These are phyloP conservation scores for Cutaneotrichosporon daszewskae DNA, from an alignment of 1,284 basidiomycete genomes.

Conservation along the genomic window DNA sequence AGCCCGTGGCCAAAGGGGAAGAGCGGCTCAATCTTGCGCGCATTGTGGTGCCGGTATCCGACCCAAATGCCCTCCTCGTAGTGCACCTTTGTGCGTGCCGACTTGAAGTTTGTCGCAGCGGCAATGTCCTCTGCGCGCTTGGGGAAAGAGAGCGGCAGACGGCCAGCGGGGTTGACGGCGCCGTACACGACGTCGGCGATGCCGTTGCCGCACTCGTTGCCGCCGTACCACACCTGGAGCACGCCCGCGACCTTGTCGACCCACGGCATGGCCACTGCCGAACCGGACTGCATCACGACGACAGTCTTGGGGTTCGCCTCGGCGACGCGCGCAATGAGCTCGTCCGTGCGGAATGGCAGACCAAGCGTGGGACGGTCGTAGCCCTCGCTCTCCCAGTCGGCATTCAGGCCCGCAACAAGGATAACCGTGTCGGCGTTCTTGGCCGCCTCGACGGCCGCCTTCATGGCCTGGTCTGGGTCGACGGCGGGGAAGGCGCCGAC, in stretches of 20 bases:
- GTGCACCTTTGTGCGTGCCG: conserved; percentile 60
- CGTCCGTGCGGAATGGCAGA: conserved; percentile 53
- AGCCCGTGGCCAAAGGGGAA: conserved; percentile 78
- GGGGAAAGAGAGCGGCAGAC: conserved; percentile 71
- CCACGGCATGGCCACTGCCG: conserved; percentile 71
- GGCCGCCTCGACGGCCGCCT: conserved; percentile 58
- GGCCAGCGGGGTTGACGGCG: conserved; percentile 67
- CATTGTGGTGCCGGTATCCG: conserved; percentile 73
- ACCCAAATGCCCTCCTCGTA: conserved; percentile 42
- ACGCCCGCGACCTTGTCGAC: conserved; percentile 59
- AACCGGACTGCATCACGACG: conserved; percentile 70
- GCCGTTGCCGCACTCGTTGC: conserved; percentile 72
- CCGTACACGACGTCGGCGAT: conserved; percentile 74
- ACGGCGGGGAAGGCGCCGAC: conserved; percentile 51
- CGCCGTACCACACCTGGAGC: conserved; percentile 74
- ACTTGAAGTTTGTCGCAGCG: conserved; percentile 60
- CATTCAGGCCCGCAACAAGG: conserved; percentile 60
- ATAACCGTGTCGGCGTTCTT: conserved; percentile 57
- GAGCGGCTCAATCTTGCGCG: conserved; percentile 59
- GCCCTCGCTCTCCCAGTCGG: conserved; percentile 48
- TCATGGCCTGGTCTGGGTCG: conserved; percentile 54
- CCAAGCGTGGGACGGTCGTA: conserved; percentile 43
- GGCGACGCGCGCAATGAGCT: conserved; percentile 60
- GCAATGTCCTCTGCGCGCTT: conserved; percentile 65
- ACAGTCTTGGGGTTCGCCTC: conserved; percentile 63